These are phyloP conservation scores for Avicennia marina DNA, from an alignment of 257 asterid species.

Conservation along the genomic window DNA sequence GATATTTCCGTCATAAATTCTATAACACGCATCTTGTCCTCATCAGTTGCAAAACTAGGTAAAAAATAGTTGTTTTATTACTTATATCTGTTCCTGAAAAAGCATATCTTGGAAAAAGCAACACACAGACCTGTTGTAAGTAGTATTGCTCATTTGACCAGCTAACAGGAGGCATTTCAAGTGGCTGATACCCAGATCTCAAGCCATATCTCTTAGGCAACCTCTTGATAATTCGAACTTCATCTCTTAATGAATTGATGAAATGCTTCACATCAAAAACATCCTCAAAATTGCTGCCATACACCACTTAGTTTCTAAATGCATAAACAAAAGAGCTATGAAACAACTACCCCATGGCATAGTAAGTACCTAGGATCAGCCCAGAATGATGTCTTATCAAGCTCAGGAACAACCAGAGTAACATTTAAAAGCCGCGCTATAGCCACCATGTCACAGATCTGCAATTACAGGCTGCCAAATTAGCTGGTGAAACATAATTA, in stretches of 20 bases:
- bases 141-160: slow-evolving; percentile 79
- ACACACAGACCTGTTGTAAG: slow-evolving; percentile 59
- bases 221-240: slow-evolving; percentile 61
- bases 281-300: slow-evolving; percentile 53
- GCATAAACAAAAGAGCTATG: not conserved
- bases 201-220: slow-evolving; percentile 55
- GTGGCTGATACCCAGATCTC: slow-evolving; percentile 45
- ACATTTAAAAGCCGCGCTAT: slow-evolving; percentile 90
- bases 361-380: slow-evolving; percentile 85
- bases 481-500: slow-evolving; percentile 16
- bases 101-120: too few relatives aligned
- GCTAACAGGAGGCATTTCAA: slow-evolving; percentile 72
- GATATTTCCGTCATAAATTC: too few relatives aligned
- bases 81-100: too few relatives aligned
- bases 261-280: slow-evolving; percentile 69
- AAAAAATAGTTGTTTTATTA: too few relatives aligned
- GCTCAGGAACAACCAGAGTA: slow-evolving; percentile 90
- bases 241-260: slow-evolving; percentile 68
- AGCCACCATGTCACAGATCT: slow-evolving; percentile 98
- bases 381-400: slow-evolving; percentile 96
- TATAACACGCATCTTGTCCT: too few relatives aligned
- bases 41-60: too few relatives aligned
- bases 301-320: slow-evolving; percentile 17
- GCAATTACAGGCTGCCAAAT: slow-evolving; percentile 27
- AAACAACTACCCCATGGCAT: slow-evolving; percentile 9